Evolutionary conservation across 257 asterid genomes (phyloP), one percentile per base, ranked within the genome.

Genomic region (Osmanthus fragrans): DNA sequence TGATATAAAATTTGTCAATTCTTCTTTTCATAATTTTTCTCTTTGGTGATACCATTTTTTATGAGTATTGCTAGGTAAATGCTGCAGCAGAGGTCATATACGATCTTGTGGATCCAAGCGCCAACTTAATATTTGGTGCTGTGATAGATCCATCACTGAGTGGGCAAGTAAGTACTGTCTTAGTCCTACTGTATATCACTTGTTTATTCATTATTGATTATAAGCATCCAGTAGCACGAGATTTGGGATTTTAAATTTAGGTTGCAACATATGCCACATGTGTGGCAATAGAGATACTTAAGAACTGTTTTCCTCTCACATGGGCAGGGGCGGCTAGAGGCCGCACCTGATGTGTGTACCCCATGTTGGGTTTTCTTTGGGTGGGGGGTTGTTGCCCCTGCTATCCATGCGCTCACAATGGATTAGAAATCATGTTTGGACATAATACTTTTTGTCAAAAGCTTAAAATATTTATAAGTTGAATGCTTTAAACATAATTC

Each of bases 21-120:
- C 11, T 49, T 75, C 54, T 42, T 72, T 56, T 63, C 47, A 19
- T 21, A 19, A 34, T 23, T 12, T 56, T 33, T 39, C 16, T 71
- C 79, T 74, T 73, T 42, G 37, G 49, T 56, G 67, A 36, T 65
- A 40, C 10, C 25, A 49, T 75, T 32, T 51, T 58, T 69, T 68
- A 56, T 30, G 16, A 60, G n/a, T 16, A 23, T 63, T 82, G 73
- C 33, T 76, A 92, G 97, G 98, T 94, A 73, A 94, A 92, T 83
- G 94, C 97, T 56, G 97, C 97, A 51, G 97, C 97, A 75, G 97
- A 92, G 87, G 97, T 94, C 80, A 92, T 94, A 86, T 94, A 92
- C 79, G 97, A 91, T 79, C 96, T 94, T 73, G 97, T 94, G 74
- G 98, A 94, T 82, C 97, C 98, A 75, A 90, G 86, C 82, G 98